Percentiles rank a stretch among this genome's conserved stretches.
These are phyloP conservation scores for Sarocladium oryzae DNA, from an alignment of 2,329 filamentous ascomycete species.

Conservation along the genomic window DNA sequence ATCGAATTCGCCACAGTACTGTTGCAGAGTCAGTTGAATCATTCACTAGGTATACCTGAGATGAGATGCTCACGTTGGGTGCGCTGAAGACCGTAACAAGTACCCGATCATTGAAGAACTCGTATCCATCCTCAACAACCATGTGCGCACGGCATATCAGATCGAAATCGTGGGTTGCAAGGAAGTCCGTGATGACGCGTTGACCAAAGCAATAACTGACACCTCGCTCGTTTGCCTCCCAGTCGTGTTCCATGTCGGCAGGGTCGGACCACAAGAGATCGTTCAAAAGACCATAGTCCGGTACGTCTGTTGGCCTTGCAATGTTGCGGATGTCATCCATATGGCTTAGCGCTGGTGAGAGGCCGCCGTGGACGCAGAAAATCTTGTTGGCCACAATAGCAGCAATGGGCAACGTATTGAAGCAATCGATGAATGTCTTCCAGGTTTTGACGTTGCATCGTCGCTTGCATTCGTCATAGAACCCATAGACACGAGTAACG, in stretches of 20 bases:
- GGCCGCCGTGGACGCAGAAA: conserved; percentile 91
- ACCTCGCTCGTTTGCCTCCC: conserved; percentile 94
- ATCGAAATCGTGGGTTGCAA: conserved; percentile 93
- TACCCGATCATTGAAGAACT: conserved; percentile 94
- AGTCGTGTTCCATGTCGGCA: conserved; percentile 95
- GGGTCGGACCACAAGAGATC: conserved; percentile 97
- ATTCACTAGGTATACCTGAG: background rate
- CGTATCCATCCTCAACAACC: conserved; percentile 98
- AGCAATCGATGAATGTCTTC: conserved; percentile 97
- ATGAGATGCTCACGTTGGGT: conserved; percentile 70
- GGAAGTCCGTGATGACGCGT: conserved; percentile 93
- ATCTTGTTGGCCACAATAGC: conserved; percentile 97
- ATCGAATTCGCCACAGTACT: conserved; percentile 99
- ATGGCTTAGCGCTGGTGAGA: conserved; percentile 85
- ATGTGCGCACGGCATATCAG: conserved; percentile 96
- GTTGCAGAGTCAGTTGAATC: conserved; percentile 20
- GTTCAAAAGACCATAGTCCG: conserved; percentile 91
- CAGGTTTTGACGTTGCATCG: conserved; percentile 95
- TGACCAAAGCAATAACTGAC: conserved; percentile 99
- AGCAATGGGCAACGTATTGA: conserved; percentile 91
- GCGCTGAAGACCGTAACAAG: conserved; percentile 96
- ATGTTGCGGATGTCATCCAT: conserved; percentile 99
- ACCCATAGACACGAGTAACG: conserved; percentile 91
- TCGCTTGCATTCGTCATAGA: conserved; percentile 97
- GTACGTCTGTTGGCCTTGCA: conserved; percentile 90